Percentiles rank a stretch among this genome's conserved stretches.
These are phyloP conservation scores for Solanum hybrid DNA, from an alignment of 305 asterid species.

Conservation along the genomic window DNA sequence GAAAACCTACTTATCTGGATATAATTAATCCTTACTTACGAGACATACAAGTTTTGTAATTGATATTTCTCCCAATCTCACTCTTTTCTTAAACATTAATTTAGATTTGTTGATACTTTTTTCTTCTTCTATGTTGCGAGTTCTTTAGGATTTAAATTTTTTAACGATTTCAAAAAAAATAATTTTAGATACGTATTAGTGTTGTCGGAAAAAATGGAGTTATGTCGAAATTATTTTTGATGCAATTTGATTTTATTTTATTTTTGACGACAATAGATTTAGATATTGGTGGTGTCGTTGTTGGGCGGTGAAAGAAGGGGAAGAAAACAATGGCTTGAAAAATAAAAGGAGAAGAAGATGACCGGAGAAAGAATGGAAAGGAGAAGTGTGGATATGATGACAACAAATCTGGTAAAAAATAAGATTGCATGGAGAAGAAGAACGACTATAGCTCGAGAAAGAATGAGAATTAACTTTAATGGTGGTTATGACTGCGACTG, in stretches of 20 bases:
- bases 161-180: neutral
- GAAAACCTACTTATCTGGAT: neutral
- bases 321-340: neutral
- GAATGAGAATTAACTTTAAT: neutral
- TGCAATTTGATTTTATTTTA: neutral
- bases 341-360: neutral
- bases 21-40: neutral
- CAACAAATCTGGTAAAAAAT: neutral
- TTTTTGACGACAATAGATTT: neutral
- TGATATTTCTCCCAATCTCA: neutral
- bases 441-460: neutral
- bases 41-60: neutral
- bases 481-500: neutral
- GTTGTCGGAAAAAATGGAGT: neutral
- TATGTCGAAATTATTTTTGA: neutral
- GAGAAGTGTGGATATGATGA: neutral
- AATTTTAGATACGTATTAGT: neutral
- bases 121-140: neutral
- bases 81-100: neutral
- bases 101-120: neutral
- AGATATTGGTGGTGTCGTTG: neutral
- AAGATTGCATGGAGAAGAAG: neutral
- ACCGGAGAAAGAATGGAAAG: neutral
- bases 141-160: neutral
- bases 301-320: neutral